These are phyloP conservation scores for Garcia nutans DNA, from an alignment of 345 rosid species.

Conservation along the genomic window DNA sequence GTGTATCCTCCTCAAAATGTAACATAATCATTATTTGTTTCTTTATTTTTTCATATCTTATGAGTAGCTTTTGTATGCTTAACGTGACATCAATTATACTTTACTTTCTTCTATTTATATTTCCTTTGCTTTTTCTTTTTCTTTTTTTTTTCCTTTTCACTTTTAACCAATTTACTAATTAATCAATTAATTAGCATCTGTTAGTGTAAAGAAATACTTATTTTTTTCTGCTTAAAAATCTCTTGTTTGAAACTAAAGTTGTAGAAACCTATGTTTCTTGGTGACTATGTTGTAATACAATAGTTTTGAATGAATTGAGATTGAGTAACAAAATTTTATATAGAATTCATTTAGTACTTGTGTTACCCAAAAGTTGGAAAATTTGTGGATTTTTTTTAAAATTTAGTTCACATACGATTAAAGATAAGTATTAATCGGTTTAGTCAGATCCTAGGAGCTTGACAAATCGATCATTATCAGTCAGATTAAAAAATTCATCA, in stretches of 20 bases:
- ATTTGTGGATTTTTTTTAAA: no score
- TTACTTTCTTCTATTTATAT: constrained; percentile 7
- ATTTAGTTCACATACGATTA: no score
- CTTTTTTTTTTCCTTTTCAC: neutral
- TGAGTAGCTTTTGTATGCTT: constrained; percentile 43
- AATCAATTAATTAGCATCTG: neutral
- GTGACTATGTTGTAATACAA: neutral
- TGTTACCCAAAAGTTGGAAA: neutral
- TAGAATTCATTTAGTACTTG: neutral
- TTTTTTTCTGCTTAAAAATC: constrained; percentile 7
- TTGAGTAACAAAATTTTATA: neutral
- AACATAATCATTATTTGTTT: constrained; percentile 37
- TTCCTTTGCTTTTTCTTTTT: no score
- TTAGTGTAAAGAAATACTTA: neutral
- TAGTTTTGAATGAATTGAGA: neutral
- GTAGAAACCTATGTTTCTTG: neutral
- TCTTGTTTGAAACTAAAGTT: neutral
- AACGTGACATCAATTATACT: constrained; percentile 40
- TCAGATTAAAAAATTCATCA: no score
- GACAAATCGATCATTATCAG: no score
- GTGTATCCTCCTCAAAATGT: constrained; percentile 27
- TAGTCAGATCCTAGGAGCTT: no score
- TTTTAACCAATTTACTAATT: constrained; percentile 15
- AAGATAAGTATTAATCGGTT: no score
- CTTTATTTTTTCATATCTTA: constrained; percentile 40